Base-by-base conservation (phyloP, 2,329 filamentous ascomycete genomes). In the Gaeumannomyces sp. region DNA sequence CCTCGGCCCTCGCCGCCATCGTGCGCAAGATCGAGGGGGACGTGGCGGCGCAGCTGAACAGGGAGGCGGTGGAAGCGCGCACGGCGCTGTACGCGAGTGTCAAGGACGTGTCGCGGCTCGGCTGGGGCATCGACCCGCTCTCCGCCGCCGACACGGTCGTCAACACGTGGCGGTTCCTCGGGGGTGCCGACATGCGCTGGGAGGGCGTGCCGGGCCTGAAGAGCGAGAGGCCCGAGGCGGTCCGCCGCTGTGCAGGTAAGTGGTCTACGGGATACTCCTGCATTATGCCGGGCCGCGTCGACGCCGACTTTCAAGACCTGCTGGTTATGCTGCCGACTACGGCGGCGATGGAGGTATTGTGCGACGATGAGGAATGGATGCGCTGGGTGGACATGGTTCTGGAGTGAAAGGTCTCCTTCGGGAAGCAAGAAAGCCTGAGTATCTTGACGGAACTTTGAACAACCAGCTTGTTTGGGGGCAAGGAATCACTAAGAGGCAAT, bases 311-410 rank as follows among this genome's bases (percentile, higher is more conserved):
- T 8, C 13, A 7, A 2, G 60, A 61, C 1, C 60, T 61, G 25
- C 27, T 61, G 38, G 60, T 61, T 5, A 50, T 61, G 60, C 60
- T 61, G 60, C 60, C 60, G 10, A 61, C 11, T 8, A 31, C 22
- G n/a, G 38, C 35, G n/a, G 25, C 45, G 33, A 61, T 61, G 60
- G 45, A n/a, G 45, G 35, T 10, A 7, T 3, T 61, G 60, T 53
- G 27, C 19, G 25, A n/a, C 35, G 60, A 61, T 28, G 60, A 45
- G 27, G 25, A 50, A n/a, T 61, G 60, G 60, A 61, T 61, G 60
- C 35, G n/a, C 25, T 61, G 60, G 60, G 60, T 61, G 27, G 60
- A 61, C 22, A 7, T 3, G 22, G 60, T 35, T 3, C 35, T 61
- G 45, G 45, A 53, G 19, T 53, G 45, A 53, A 22, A 53, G 45